Evolutionary conservation across 257 asterid genomes (phyloP), one percentile per base, ranked within the genome.

Genomic region (Fraxinus cuspidata): DNA sequence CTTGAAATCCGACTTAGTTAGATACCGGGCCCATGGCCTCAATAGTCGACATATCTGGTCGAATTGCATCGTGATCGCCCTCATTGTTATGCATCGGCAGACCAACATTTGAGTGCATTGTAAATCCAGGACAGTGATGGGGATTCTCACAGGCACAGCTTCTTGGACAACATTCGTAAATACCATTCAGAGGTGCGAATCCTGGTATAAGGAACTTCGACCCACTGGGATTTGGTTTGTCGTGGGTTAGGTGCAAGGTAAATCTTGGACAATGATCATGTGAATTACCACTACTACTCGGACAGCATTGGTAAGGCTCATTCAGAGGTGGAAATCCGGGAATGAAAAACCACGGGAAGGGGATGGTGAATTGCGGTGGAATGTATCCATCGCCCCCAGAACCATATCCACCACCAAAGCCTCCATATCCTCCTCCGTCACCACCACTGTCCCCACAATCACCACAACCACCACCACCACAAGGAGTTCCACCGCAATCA

Each of bases 261-360:
- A 63, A 27, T 63, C 34, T 27, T 11, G 69, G 69, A 12, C 69
- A 63, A 27, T 60, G 21, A 53, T 7, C 28, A 11, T 1, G 6
- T 25, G 69, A 63, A 9, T 23, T 11, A 23, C 32, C 32, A 27
- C 69, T 11, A 31, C 35, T 27, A 2, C 7, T 63, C 1, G 69
- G 69, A 25, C 69, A 25, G 34, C 69, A 63, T 11, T 63, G 34
- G 18, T 63, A 63, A 63, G 69, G 69, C 69, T 63, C 69, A 27
- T 25, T 47, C 56, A 15, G 56, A 47, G 56, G 66, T 7, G 28
- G 66, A 58, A 58, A 58, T 58, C 28, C 66, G 0, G 66, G 66
- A 10, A 58, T 58, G 10, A 9, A 7, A 23, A 8, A 23, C 28
- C 66, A n/a, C 7, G 66, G 66, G 11, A 58, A 58, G 8, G 66